Base-by-base conservation (phyloP, 1,139 yeast genomes). In the Arxiozyma bovina region DNA sequence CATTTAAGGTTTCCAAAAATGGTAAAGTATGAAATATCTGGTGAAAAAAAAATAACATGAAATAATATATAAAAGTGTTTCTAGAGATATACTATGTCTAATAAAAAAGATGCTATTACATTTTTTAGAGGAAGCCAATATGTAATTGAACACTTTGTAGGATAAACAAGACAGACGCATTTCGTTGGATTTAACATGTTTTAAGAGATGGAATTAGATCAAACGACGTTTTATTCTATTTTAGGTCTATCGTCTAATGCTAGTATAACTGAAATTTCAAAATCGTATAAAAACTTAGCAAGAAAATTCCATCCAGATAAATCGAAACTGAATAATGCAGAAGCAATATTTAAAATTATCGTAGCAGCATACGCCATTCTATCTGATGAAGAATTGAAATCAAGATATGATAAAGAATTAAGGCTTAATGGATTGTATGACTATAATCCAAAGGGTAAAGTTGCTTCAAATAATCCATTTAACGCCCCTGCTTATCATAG, bases 241-340 rank as follows among this genome's bases (percentile, higher is more conserved):
- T 55, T 68, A 38, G 70, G 70, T 3, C 52, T 68, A 40, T 50
- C 61, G 0, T 53, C 62, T 12, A 56, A 57, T 45, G 70, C 70
- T 2, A 53, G 67, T 7, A 61, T 57, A 15, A 55, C 50, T 4
- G 68, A 67, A 43, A 64, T 68, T 38, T 59, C 65, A 45, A 68
- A 66, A 50, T 60, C 71, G 4, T 68, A 68, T 49, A 63, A 65
- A 58, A 63, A 61, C 46, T 55, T 68, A 34, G 71, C 71, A n/a
- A 61, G 65, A 42, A 58, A 56, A 50, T 55, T 67, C 45, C 71
- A 68, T 58, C 71, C 71, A 3, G 71, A 68, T 48, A 68, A 68
- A 56, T 63, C 69, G 1, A 66, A 63, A 54, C 63, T 66, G 11
- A 57, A 55, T 20, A 56, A 54, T n/a, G 61, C 65, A 20, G 70